Base-by-base conservation (phyloP, 805 yeast genomes). In the Pichia gijzeniarum region DNA sequence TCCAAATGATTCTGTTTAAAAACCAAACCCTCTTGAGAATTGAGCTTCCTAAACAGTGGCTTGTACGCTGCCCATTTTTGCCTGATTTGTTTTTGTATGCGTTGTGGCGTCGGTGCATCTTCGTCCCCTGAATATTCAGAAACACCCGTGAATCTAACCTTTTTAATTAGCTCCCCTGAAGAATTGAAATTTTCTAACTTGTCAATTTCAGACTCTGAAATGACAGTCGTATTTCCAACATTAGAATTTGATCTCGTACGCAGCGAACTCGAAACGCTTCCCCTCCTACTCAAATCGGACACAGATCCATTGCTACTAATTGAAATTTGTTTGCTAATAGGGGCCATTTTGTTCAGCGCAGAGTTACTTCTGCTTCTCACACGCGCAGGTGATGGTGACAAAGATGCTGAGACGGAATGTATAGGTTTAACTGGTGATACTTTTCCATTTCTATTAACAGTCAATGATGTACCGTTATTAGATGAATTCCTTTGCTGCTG, bases 81-180 rank as follows among this genome's bases (percentile, higher is more conserved):
- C 39, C 65, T 53, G 48, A 64, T 48, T 40, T 65, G 68, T 41
- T 65, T 65, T 41, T 60, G 61, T 48, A 62, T 54, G 7, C 58
- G 61, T 41, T 55, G 58, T 5, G 68, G 63, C 3, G 77, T 65
- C 1, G 81, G 81, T 0, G 76, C 77, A 59, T 77, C 82, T 55
- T 77, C 82, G 6, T 70, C 76, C 30, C 70, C 76, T 2, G 70
- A 55, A 45, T 74, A 77, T 41, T 68, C 73, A 1, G 75, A 68
- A 5, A 77, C 80, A 0, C 80, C 81, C 4, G 62, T 62, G 49
- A 77, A 77, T 28, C 82, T 56, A 10, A 77, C 81, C 50, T 64
- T 73, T 50, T 74, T 76, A 2, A 59, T 31, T 10, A 53, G 3
- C 18, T 49, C 50, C 4, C 62, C 64, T 25, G 48, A 44, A 18